phyloP scores from a whole-genome alignment of 768 basidiomycete genomes.

The Suillus spraguei region DNA sequence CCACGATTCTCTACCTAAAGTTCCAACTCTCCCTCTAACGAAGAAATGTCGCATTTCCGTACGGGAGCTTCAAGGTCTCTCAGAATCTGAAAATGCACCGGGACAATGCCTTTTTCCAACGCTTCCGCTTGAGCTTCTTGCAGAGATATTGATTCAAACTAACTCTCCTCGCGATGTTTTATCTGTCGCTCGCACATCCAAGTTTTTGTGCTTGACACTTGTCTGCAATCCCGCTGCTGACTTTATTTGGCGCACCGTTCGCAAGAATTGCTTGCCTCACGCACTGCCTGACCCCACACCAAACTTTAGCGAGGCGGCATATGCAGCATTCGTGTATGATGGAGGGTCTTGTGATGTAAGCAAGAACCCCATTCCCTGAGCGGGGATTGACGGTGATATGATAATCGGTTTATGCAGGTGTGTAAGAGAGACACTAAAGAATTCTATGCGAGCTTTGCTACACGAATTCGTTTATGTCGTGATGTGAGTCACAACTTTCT shows the following conservation, averaged over 20 bases:
- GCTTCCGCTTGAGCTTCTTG: constrained; percentile 65
- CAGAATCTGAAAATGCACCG: background rate
- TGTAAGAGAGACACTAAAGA: constrained; percentile 41
- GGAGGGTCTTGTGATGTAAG: constrained; percentile 57
- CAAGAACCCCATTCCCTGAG: constrained; percentile 1
- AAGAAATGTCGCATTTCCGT: constrained; percentile 2
- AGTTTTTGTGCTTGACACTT: constrained; percentile 52
- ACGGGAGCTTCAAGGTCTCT: background rate
- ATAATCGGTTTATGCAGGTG: constrained; percentile 28
- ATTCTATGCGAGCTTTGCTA: constrained; percentile 50
- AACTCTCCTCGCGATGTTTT: constrained; percentile 58
- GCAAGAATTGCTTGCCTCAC: constrained; percentile 37
- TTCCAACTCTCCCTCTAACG: background rate
- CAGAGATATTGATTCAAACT: constrained; percentile 59
- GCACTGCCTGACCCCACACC: constrained; percentile 46
- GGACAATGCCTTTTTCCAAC: constrained; percentile 15
- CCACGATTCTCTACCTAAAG: background rate
- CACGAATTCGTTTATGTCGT: constrained; percentile 49
- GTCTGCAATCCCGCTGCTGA: constrained; percentile 42
- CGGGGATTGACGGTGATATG: constrained; percentile 1
- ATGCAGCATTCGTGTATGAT: constrained; percentile 68
- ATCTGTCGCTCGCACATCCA: constrained; percentile 59
- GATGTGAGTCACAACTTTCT: constrained; percentile 29
- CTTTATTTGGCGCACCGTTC: constrained; percentile 63
- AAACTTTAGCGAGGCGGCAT: constrained; percentile 55